A percentile compares a stretch with the other conserved stretches of the same genome.
Evolutionary conservation across 108 stramenopile genomes (phyloP).

Genomic region (Parietichytrium sp.): DNA sequence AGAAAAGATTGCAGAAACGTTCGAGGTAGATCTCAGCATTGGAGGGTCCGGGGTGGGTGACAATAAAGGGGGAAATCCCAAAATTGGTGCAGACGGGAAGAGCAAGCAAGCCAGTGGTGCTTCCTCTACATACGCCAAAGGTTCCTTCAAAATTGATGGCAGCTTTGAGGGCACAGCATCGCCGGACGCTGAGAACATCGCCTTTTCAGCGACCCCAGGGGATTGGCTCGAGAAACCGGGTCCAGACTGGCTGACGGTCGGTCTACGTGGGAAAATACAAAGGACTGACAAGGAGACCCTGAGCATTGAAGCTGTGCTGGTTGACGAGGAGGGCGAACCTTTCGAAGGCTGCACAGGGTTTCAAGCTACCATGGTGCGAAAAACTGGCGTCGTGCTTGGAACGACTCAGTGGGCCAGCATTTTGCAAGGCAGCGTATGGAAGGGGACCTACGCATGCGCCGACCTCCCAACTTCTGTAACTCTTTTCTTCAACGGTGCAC

Average conservation of each 20-base stretch:
- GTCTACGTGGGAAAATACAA: not conserved
- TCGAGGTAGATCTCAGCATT: too few relatives aligned
- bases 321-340: not conserved
- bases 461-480: not conserved
- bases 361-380: not conserved
- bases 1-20: too few relatives aligned
- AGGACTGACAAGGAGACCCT: not conserved
- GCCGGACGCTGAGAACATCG: not conserved
- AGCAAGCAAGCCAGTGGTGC: too few relatives aligned
- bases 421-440: not conserved
- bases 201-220: not conserved
- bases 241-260: slow-evolving; percentile 1
- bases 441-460: not conserved
- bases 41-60: too few relatives aligned
- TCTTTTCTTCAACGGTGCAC: too few relatives aligned
- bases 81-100: too few relatives aligned
- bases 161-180: too few relatives aligned
- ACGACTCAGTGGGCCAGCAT: not conserved
- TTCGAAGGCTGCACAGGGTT: not conserved
- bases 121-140: too few relatives aligned
- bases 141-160: too few relatives aligned
- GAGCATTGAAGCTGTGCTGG: slow-evolving; percentile 11
- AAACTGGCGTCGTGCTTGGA: not conserved
- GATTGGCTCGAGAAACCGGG: slow-evolving; percentile 14
- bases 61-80: too few relatives aligned